Evolutionary conservation across 1,284 basidiomycete species (phyloP).

Genomic region (Ustilago loliicola): DNA sequence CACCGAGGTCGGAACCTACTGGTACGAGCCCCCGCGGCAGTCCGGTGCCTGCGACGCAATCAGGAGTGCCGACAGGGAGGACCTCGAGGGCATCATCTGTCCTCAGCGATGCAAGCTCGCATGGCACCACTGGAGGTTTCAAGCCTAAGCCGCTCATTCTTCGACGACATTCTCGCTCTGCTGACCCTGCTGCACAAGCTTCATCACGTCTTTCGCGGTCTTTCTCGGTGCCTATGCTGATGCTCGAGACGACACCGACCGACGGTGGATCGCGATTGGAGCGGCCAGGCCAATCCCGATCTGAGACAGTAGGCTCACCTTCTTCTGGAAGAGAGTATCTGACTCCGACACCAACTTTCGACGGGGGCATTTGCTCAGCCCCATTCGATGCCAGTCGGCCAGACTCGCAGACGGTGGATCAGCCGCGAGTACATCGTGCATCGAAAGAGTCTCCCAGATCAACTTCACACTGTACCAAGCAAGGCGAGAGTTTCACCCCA

Average conservation of each 20-base stretch:
- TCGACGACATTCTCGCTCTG: not conserved
- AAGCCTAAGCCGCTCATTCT: constrained; percentile 24
- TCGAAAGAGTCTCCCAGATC: not conserved
- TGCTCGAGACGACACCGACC: not conserved
- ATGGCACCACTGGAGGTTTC: not conserved
- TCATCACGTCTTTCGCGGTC: constrained; percentile 16
- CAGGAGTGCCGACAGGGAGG: not conserved
- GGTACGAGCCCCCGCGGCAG: not conserved
- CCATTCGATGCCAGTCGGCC: not conserved
- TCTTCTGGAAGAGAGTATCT: not conserved
- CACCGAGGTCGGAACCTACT: not conserved
- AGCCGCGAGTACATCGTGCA: not conserved
- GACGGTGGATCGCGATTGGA: not conserved
- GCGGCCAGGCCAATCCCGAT: not conserved
- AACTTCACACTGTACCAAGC: too few relatives aligned
- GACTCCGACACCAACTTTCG: constrained; percentile 6
- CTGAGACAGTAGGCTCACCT: constrained; percentile 1
- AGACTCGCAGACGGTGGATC: not conserved
- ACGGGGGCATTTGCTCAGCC: not conserved
- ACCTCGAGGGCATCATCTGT: constrained; percentile 9
- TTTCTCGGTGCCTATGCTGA: constrained; percentile 16
- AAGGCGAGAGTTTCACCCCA: not conserved
- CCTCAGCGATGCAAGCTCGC: not conserved
- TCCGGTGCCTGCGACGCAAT: not conserved
- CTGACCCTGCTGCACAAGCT: not conserved